Base-by-base conservation (phyloP, 1,284 basidiomycete genomes). In the Sanghuangporus baumii region DNA sequence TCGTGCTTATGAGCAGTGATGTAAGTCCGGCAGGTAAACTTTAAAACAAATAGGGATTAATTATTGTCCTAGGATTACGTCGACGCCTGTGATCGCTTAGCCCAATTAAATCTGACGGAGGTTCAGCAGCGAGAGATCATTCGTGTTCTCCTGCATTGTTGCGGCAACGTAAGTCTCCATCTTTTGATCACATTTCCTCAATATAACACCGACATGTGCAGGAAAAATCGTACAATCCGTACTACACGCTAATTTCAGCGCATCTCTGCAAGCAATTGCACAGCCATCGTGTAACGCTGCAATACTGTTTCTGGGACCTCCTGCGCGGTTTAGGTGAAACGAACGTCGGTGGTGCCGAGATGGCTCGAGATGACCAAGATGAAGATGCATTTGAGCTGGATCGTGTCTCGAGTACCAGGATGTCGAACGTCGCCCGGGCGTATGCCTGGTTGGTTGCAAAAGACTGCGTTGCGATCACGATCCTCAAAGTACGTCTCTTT, bases 221-320 rank as follows among this genome's bases (percentile, higher is more conserved):
- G 93, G 96, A 98, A 75, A 89, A 88, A 71, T 74, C 81, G 1
- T 98, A 97, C 77, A 99, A 99, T 71, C 96, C 97, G 0, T 99
- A 94, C 77, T 99, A 99, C 74, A 86, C 92, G 1, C 85, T 99
- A 26, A 87, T 99, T 54, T 82, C 81, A 67, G 88, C 91, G 69
- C 85, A 90, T 34, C 81, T 93, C 48, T 90, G 87, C 70, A 78
- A 80, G 16, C 82, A 82, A 6, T 87, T 92, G 0, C 89, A 93
- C 67, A 87, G 89, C 6, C 90, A 95, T 75, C 89, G 87, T 67
- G 90, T 99, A 68, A 98, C 97, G 0, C 78, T 99, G 47, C 97
- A 98, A 72, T 99, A 94, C 74, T 94, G 89, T 68, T 77, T 99
- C 6, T 99, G 97, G 97, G 97, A 99, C 73, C 96, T 98, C 71